These are phyloP conservation scores for Pseudonectria buxi DNA, from an alignment of 2,329 filamentous ascomycete species.

Conservation along the genomic window DNA sequence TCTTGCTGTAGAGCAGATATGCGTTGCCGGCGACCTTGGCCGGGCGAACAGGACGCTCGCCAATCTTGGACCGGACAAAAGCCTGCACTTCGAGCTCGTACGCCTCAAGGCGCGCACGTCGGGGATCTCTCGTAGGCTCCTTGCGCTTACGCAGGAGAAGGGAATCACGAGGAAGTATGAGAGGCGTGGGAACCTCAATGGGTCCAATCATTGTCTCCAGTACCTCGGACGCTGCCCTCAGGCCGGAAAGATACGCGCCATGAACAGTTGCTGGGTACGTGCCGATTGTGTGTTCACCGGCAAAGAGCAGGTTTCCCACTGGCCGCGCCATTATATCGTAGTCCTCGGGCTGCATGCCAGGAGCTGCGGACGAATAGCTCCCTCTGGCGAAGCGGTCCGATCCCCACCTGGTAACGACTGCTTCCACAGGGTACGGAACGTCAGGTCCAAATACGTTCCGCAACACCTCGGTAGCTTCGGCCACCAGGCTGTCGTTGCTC, in stretches of 20 bases:
- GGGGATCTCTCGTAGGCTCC: slow-evolving; percentile 39
- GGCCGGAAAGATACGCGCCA: slow-evolving; percentile 87
- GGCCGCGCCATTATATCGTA: slow-evolving; percentile 86
- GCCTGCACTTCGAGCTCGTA: slow-evolving; percentile 50
- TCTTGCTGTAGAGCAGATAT: slow-evolving; percentile 84
- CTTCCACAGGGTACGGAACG: slow-evolving; percentile 75
- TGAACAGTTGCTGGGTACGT: slow-evolving; percentile 97
- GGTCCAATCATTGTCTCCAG: slow-evolving; percentile 74
- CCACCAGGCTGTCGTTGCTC: slow-evolving; percentile 66
- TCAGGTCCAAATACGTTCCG: slow-evolving; percentile 64
- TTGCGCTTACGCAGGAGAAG: slow-evolving; percentile 50
- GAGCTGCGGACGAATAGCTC: slow-evolving; percentile 90
- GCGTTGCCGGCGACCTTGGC: slow-evolving; percentile 71
- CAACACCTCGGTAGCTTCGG: slow-evolving; percentile 74
- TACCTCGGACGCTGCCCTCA: slow-evolving; percentile 83
- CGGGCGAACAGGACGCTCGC: slow-evolving; percentile 68
- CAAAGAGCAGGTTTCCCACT: slow-evolving; percentile 86
- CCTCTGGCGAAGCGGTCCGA: slow-evolving; percentile 86
- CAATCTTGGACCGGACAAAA: slow-evolving; percentile 52
- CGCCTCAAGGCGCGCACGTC: slow-evolving; percentile 46
- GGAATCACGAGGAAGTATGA: slow-evolving; percentile 61
- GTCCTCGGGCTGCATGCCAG: slow-evolving; percentile 74
- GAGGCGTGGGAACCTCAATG: slow-evolving; percentile 66
- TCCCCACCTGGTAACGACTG: slow-evolving; percentile 87
- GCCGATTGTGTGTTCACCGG: slow-evolving; percentile 91